Conservation (phyloP, 1,139 yeast species). For the Debaryomycetaceae sp. region DNA sequence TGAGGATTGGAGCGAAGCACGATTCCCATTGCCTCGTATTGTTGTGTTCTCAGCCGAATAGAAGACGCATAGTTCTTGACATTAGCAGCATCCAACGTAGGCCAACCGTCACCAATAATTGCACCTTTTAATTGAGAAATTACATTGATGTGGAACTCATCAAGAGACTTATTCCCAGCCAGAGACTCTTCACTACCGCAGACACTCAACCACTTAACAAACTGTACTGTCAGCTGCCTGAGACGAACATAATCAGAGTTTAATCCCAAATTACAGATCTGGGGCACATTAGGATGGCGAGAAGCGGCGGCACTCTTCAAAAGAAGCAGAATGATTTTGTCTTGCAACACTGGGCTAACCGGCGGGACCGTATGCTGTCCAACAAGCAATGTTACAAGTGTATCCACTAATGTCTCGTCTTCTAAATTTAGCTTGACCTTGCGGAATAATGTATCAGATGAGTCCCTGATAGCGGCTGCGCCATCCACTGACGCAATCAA, state of each 20-base stretch:
- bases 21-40: conserved; percentile 71
- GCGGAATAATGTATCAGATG: conserved; percentile 40
- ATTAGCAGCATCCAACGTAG: conserved; percentile 26
- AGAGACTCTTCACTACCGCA: conserved; percentile 8
- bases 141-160: conserved; percentile 27
- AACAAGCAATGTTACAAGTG: conserved; percentile 33
- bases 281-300: conserved; percentile 20
- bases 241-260: conserved; percentile 37
- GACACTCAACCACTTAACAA: conserved; percentile 45
- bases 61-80: conserved; percentile 19
- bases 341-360: conserved; percentile 45
- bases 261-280: conserved; percentile 46
- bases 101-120: conserved; percentile 52
- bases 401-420: conserved; percentile 27
- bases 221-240: conserved; percentile 44
- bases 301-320: conserved; percentile 45
- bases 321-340: conserved; percentile 42
- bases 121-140: conserved; percentile 42
- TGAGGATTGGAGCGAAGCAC: conserved; percentile 41
- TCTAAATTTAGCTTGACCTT: conserved; percentile 46
- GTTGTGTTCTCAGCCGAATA: conserved; percentile 42
- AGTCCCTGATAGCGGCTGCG: conserved; percentile 40
- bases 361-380: conserved; percentile 41
- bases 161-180: conserved; percentile 5
- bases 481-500: conserved; percentile 59